Base-by-base conservation (phyloP, 768 basidiomycete species). In the Hericium alpestre region DNA sequence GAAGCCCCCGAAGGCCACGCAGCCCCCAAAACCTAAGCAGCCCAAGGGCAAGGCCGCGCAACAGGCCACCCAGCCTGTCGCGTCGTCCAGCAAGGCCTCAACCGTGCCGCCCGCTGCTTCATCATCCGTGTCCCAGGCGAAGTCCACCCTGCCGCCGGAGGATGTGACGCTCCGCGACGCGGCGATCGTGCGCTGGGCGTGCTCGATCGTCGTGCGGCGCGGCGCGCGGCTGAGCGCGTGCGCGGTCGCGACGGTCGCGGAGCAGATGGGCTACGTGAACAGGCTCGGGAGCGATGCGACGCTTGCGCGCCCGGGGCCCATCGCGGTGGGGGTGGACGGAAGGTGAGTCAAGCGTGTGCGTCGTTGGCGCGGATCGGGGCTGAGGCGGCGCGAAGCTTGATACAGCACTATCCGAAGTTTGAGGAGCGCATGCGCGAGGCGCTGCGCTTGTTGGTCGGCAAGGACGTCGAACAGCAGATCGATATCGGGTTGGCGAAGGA, bases 401-500 rank as follows among this genome's bases (percentile, higher is more conserved):
- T 92, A 61, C 89, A 97, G 67, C 87, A 91, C 66, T 94, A 98
- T 69, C 96, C 96, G 1, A 76, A 81, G 64, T 99, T 93, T 68
- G 81, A 92, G 64, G 73, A 77, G 13, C 79, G 78, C 12, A 73
- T 96, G 55, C 79, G 92, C 16, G 82, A 83, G 47, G 85, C 93
- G 0, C 69, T 99, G 53, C 74, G 80, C n/a, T 67, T 72, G 3
- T 66, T 98, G 20, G 81, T 98, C 2, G 95, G 95, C 2, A 74
- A 80, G 41, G 83, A 89, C 37, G 83, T 89, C 7, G 92, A 94
- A 74, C 76, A 81, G 65, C 75, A 82, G 32, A 83, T 96, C 0
- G 79, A 86, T 51, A 89, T 98, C 64, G 95, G 92, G 39, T 68
- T 98, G 67, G 96, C 96, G 4, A 98, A 96, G 70, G 96, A 99